Percentiles rank a stretch among this genome's conserved stretches.
These are phyloP conservation scores for Fusarium fujikuroi DNA, from an alignment of 2,329 filamentous ascomycete genomes.

Conservation along the genomic window DNA sequence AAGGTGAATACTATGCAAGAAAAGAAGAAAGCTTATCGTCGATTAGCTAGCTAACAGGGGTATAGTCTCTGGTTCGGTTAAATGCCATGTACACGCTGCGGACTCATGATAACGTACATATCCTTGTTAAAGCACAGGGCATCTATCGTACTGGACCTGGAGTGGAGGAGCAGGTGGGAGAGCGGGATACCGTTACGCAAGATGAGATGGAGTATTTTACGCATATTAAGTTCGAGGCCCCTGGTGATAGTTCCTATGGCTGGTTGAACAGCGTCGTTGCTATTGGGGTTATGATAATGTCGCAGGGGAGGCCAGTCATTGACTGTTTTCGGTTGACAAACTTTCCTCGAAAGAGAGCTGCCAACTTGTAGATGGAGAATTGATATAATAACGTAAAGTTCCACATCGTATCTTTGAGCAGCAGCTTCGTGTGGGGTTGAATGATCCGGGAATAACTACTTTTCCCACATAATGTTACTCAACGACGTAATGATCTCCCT, in stretches of 20 bases:
- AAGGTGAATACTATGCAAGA: slow-evolving; percentile 11
- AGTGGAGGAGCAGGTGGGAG: neutral
- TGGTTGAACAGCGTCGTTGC: slow-evolving; percentile 35
- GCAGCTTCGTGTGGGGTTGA: neutral
- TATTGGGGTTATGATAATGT: slow-evolving; percentile 34
- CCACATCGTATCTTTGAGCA: neutral
- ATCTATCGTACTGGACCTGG: slow-evolving; percentile 34
- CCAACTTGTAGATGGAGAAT: neutral
- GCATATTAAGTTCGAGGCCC: slow-evolving; percentile 31
- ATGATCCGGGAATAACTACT: neutral
- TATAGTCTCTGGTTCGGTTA: slow-evolving; percentile 21
- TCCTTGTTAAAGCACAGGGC: slow-evolving; percentile 34
- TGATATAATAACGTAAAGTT: neutral
- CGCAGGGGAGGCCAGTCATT: slow-evolving; percentile 28
- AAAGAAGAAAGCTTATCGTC: neutral
- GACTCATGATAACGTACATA: slow-evolving; percentile 25
- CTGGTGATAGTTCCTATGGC: slow-evolving; percentile 18
- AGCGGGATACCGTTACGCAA: slow-evolving; percentile 24
- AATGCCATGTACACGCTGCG: slow-evolving; percentile 33
- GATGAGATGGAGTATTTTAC: slow-evolving; percentile 39
- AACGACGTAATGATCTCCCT: neutral
- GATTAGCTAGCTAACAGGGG: neutral
- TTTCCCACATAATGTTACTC: neutral
- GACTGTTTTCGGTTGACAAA: slow-evolving; percentile 39
- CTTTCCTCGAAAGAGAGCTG: slow-evolving; percentile 24